Conservation (phyloP, 129 eudicot species). For the Flaveria brownii region DNA sequence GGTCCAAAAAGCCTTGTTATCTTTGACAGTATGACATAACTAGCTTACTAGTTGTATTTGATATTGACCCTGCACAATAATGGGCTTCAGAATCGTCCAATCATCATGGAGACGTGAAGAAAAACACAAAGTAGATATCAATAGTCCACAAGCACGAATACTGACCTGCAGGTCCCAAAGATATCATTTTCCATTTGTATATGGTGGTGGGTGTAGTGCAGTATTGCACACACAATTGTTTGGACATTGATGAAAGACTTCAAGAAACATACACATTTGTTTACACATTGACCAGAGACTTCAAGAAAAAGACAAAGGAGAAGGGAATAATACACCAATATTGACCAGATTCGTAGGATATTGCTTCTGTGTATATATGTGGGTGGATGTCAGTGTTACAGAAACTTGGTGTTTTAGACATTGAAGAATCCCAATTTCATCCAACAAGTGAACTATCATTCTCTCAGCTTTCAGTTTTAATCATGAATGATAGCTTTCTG, state of each 20-base stretch:
- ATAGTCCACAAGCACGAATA: no score
- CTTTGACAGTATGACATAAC: not conserved
- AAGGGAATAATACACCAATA: conserved; percentile 3
- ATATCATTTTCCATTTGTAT: no score
- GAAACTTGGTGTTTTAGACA: not conserved
- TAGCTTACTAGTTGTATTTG: not conserved
- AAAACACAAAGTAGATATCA: no score
- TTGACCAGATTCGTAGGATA: conserved; percentile 3
- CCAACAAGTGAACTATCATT: conserved; percentile 25
- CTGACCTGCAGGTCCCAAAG: no score
- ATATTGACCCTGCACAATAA: no score
- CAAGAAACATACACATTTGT: not conserved
- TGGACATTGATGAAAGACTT: not conserved
- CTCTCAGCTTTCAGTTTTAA: conserved; percentile 2
- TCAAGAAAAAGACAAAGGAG: not conserved
- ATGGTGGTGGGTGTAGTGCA: not conserved
- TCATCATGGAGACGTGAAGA: no score
- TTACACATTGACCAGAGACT: not conserved
- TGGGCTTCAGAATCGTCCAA: no score
- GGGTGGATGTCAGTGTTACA: not conserved
- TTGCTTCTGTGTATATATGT: not conserved
- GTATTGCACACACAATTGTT: no score
- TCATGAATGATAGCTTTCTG: conserved; percentile 24
- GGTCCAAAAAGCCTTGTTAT: not conserved
- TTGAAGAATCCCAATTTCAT: not conserved